Base-by-base conservation (phyloP, 352 stramenopile genomes). In the Globisporangium viniferum region DNA sequence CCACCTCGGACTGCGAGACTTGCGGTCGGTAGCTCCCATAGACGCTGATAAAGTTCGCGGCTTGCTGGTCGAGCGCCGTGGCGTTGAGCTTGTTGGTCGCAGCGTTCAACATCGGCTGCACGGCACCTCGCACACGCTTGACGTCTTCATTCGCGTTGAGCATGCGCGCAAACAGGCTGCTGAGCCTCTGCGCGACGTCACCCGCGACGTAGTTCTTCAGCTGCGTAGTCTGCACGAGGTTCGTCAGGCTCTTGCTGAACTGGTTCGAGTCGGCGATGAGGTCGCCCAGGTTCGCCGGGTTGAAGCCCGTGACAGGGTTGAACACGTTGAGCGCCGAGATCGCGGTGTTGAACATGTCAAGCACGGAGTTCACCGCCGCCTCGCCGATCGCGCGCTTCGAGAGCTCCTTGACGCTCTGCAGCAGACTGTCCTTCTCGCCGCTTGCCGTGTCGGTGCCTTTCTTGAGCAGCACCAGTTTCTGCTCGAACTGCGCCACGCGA, bases 271-370 rank as follows among this genome's bases (percentile, higher is more conserved):
- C 53, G 6, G 53, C 8, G 53, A 58, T 29, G 53, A 58, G 53
- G 24, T 58, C 24, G 24, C 53, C 53, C 53, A 58, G 24, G 53
- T 58, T 58, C 53, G 27, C 31, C 5, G 53, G 53, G 24, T 58
- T 58, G 53, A 58, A 58, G 53, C 53, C 53, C 27, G 53, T 58
- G 24, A 58, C 53, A n/a, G 53, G 53, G 53, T 58, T 58, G 53
- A 58, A 58, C 24, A 58, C 53, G 14, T 29, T 58, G 53, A 58
- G 53, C 53, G 53, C 53, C 53, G 53, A 58, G 53, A 58, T 58
- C 53, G 53, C 53, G 10, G 53, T 58, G 53, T 58, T 58, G 53
- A 58, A 58, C 24, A 36, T 29, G 24, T 58, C 24, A 10, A 58
- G 53, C 53, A 58, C 53, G 24, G 24, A 58, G 12, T 35, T 29